Evolutionary conservation across 1,284 basidiomycete genomes (phyloP), one percentile per base, ranked within the genome.

Genomic region (Apiotrichum siamense): DNA sequence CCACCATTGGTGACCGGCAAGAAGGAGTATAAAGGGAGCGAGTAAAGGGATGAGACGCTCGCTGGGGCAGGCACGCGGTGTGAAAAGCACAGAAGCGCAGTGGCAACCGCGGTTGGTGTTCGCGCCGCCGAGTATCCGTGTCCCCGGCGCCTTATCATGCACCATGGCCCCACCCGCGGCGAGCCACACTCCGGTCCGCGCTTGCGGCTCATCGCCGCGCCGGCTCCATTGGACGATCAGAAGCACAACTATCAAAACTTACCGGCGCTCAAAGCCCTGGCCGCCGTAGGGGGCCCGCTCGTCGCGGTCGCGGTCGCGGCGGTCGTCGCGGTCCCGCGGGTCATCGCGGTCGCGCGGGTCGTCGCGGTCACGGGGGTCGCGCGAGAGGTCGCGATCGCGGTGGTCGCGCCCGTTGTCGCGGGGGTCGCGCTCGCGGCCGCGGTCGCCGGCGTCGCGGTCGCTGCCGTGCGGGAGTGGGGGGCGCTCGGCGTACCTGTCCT

Each of bases 401-500:
- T 20, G 37, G 21, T 26, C 27, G 32, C 38, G 36, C 13, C 25
- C 24, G 18, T 18, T 29, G 10, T 51, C 44, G 21, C 47, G 47
- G 37, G 27, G 31, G 24, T 52, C 46, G 24, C 47, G 43, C 11
- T 45, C 47, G 26, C 44, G 43, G 24, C 21, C 43, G 43, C 49
- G 48, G n/a, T 44, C 58, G 41, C 49, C 40, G 39, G 47, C 52
- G 20, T 50, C 29, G 10, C 51, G 27, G 29, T 31, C 29, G 29
- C 29, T 10, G 29, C 33, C 33, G 33, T 35, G 13, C 15, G 55
- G 45, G n/a, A 39, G 12, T 12, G 60, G 45, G 0, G 54, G 53
- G 18, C 55, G 52, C 47, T 54, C 52, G 21, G 47, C 39, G 44
- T 57, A 57, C 20, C 52, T 20, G 43, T 51, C 52, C 27, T 39